These are phyloP conservation scores for Aspergillus brasiliensis DNA, from an alignment of 2,329 filamentous ascomycete species.

Conservation along the genomic window DNA sequence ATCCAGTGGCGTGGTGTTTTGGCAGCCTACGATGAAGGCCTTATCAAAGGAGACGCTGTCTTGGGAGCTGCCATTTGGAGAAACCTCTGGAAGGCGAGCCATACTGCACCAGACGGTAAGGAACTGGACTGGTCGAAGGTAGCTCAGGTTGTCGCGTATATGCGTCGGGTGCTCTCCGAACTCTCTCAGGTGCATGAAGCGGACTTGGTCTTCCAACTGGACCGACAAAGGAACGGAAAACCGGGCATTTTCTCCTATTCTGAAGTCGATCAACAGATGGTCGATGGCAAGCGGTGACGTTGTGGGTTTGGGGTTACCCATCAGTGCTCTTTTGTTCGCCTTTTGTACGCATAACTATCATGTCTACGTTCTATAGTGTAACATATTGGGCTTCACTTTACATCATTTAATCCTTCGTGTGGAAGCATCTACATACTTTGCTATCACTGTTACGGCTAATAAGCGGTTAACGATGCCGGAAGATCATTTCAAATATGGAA, in stretches of 20 bases:
- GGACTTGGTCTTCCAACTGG: constrained; percentile 55
- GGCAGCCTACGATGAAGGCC: constrained; percentile 60
- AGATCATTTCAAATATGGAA: not conserved
- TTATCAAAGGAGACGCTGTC: constrained; percentile 50
- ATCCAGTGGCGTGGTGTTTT: constrained; percentile 88
- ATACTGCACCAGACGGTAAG: constrained; percentile 40
- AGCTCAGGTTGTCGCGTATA: constrained; percentile 64
- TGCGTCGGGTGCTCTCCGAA: constrained; percentile 59
- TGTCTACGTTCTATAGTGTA: not conserved
- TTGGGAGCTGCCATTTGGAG: constrained; percentile 77
- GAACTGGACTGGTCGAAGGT: constrained; percentile 64
- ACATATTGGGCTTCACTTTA: not conserved
- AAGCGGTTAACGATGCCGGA: not conserved
- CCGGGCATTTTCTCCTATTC: constrained; percentile 38
- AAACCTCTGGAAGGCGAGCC: constrained; percentile 79
- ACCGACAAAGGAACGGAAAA: constrained; percentile 39
- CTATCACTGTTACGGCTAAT: not conserved
- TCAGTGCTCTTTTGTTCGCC: not conserved
- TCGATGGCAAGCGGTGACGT: constrained; percentile 33
- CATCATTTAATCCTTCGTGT: not conserved
- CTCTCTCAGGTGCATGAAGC: constrained; percentile 58
- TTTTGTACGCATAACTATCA: not conserved
- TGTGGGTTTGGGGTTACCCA: not conserved
- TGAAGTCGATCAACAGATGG: constrained; percentile 41
- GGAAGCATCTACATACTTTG: not conserved